A percentile compares a stretch with the other conserved stretches of the same genome.
These are phyloP conservation scores for Tritrichomonas foetus DNA, from an alignment of 208 protist genomes.

Conservation along the genomic window DNA sequence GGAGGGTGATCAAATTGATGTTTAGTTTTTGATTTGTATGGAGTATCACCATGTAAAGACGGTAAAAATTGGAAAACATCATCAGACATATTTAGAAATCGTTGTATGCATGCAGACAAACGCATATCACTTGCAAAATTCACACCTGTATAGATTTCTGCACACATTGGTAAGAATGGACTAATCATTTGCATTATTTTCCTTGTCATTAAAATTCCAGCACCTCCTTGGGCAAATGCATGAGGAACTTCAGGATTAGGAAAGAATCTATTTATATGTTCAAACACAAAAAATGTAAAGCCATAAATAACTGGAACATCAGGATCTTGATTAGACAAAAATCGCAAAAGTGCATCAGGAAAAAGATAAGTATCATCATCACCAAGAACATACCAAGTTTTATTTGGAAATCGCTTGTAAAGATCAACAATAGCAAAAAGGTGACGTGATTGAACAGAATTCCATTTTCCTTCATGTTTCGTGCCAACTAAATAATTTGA, in stretches of 20 bases:
- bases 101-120: neutral
- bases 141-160: neutral
- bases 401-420: neutral
- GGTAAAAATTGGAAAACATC: neutral
- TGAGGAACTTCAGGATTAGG: neutral
- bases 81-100: neutral
- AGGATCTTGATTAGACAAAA: neutral
- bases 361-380: slow-evolving; percentile 32
- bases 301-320: neutral
- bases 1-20: neutral
- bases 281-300: neutral
- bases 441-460: slow-evolving; percentile 10
- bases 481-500: neutral
- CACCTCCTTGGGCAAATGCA: neutral
- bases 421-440: neutral
- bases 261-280: neutral
- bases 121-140: slow-evolving; percentile 19
- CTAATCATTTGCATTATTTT: neutral
- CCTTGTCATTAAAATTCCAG: neutral
- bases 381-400: slow-evolving; percentile 18
- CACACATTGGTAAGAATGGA: neutral
- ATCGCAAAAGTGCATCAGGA: neutral
- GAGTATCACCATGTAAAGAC: neutral
- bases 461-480: neutral
- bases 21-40: neutral